These are phyloP conservation scores for Flagelloscypha sp. DNA, from an alignment of 768 basidiomycete species.

Conservation along the genomic window DNA sequence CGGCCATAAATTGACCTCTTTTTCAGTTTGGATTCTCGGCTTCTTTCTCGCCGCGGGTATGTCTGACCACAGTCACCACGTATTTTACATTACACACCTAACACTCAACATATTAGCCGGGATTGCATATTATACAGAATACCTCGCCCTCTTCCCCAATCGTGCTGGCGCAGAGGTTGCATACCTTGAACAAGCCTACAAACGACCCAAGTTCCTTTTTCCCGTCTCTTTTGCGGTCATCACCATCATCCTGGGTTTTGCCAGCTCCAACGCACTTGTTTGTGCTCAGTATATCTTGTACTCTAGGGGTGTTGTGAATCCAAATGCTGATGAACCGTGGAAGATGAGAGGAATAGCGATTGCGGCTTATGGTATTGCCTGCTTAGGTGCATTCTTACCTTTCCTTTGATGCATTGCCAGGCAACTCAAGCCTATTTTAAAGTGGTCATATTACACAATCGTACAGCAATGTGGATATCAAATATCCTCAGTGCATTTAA, in stretches of 20 bases:
- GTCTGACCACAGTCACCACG: background rate
- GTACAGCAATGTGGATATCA: conserved; percentile 4
- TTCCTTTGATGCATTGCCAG: too few relatives aligned
- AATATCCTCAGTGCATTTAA: conserved; percentile 36
- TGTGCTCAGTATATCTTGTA: conserved; percentile 4
- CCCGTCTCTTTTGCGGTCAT: conserved; percentile 34
- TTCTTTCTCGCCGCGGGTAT: conserved; percentile 27
- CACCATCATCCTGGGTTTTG: conserved; percentile 5
- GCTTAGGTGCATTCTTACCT: background rate
- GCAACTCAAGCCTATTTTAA: too few relatives aligned
- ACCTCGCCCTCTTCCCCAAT: conserved; percentile 38
- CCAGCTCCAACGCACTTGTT: conserved; percentile 2
- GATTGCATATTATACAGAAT: conserved; percentile 35
- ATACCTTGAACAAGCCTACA: conserved; percentile 39
- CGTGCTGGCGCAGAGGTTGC: conserved; percentile 43
- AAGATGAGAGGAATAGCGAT: conserved; percentile 2
- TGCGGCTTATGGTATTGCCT: conserved; percentile 3
- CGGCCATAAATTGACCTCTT: background rate
- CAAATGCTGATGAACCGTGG: conserved; percentile 3
- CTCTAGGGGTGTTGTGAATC: conserved; percentile 1
- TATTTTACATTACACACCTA: background rate
- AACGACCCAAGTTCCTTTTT: conserved; percentile 32
- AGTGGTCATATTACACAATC: conserved; percentile 1
- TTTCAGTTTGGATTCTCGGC: conserved; percentile 29
- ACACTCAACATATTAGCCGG: conserved; percentile 16